These are phyloP conservation scores for Postia placenta DNA, from an alignment of 768 basidiomycete genomes.

Conservation along the genomic window DNA sequence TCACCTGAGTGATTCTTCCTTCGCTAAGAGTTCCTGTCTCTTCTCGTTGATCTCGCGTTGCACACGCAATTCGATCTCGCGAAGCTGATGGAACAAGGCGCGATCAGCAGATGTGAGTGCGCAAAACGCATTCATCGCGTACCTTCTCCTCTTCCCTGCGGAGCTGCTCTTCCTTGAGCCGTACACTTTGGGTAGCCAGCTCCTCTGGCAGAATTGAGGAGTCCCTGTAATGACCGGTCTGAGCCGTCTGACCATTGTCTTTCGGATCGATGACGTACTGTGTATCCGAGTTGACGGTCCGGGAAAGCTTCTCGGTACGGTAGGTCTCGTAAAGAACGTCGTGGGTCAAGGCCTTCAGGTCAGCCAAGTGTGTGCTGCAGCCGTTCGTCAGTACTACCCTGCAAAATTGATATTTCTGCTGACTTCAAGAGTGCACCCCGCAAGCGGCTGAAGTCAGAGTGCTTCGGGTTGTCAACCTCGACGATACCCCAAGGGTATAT, in stretches of 20 bases:
- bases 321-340: conserved; percentile 96
- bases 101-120: conserved; percentile 1
- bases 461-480: conserved; percentile 98
- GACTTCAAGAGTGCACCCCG: conserved; percentile 89
- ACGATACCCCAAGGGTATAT: conserved; percentile 99
- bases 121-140: conserved; percentile 7
- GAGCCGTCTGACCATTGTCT: too few species aligned
- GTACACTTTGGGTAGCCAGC: conserved; percentile 92
- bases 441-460: conserved; percentile 96
- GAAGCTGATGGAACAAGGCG: conserved; percentile 44
- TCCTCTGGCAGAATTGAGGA: conserved; percentile 94
- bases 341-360: conserved; percentile 90
- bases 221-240: conserved; percentile 46
- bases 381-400: conserved; percentile 3
- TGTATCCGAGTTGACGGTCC: conserved; percentile 77
- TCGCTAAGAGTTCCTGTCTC: conserved; percentile 92
- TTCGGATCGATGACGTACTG: conserved; percentile 39
- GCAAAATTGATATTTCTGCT: conserved; percentile 16
- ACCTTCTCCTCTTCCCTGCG: conserved; percentile 96
- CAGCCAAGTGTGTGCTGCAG: conserved; percentile 83
- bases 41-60: conserved; percentile 98
- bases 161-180: conserved; percentile 98
- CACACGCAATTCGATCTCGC: conserved; percentile 96
- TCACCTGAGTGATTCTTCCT: conserved; percentile 89
- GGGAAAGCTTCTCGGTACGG: conserved; percentile 94